Base-by-base conservation (phyloP, 805 yeast species). In the Kuraishia molischiana region DNA sequence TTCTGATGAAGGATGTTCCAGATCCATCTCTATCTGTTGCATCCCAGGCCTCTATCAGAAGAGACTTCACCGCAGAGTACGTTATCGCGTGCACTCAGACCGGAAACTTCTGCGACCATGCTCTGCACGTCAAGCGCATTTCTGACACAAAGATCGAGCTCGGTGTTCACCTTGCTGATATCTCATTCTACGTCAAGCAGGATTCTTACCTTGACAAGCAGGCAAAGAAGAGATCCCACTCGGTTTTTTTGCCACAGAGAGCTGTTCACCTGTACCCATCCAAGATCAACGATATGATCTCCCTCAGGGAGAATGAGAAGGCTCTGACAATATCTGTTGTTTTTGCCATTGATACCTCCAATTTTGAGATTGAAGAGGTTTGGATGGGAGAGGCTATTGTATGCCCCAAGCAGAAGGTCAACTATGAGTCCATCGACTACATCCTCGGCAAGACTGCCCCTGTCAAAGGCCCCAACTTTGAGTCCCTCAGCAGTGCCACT, bases 151-250 rank as follows among this genome's bases (percentile, higher is more conserved):
- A 71, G 48, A 76, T 83, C 42, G 94, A 83, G 52, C 61, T 92
- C 30, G 95, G 95, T 30, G 78, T 89, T 52, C 97, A 92, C 56
- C 74, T 83, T 34, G 68, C 83, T 24, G 98, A 92, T 61, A 77
- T 82, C 4, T 67, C 94, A 3, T 76, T 77, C 33, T 85, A 67
- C 47, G 59, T 90, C 37, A 76, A 72, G 46, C 80, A 76, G 30
- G 90, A 87, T 13, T 76, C 95, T 0, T 61, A 76, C 8, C 63
- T 90, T 43, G 98, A 92, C 52, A 78, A 89, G 44, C 87, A 90
- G 54, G 83, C 95, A 1, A 84, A 85, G 59, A 87, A 85, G 62
- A 74, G 97, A 54, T 86, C 94, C 1, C 76, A 90, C 3, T 78
- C 95, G 5, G 97, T 90, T 3, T 83, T 79, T 51, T 69, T 89